These are phyloP conservation scores for Aeschynomene evenia DNA, from an alignment of 306 rosid genomes.

Conservation along the genomic window DNA sequence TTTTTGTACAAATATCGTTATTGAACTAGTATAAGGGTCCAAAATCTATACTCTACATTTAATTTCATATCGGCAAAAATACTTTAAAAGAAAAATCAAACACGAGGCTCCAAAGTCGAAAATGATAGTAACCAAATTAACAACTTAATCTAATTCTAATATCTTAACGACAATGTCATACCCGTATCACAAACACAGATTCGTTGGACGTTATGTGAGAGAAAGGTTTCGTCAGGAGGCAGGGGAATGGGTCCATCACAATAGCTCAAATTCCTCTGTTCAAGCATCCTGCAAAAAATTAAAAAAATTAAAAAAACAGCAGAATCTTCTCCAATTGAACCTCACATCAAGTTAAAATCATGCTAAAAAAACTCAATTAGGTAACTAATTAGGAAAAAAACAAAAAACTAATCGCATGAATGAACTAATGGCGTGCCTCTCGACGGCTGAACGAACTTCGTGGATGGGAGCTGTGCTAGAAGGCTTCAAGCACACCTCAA, in stretches of 20 bases:
- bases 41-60: not conserved
- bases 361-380: not conserved
- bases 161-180: conserved; percentile 11
- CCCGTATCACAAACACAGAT: conserved; percentile 80
- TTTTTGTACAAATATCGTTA: too few relatives aligned
- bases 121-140: not conserved
- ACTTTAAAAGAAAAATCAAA: not conserved
- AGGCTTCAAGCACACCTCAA: conserved; percentile 80
- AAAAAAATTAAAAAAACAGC: conserved; percentile 24
- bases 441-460: conserved; percentile 72
- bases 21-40: too few relatives aligned
- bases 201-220: conserved; percentile 72
- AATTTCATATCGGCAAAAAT: not conserved
- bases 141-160: not conserved
- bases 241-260: conserved; percentile 71
- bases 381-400: not conserved
- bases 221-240: conserved; percentile 69
- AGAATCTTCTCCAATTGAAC: not conserved
- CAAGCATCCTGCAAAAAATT: conserved; percentile 87
- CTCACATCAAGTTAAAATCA: not conserved
- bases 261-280: conserved; percentile 89
- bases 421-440: conserved; percentile 48
- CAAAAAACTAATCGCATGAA: not conserved
- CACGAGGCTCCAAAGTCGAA: not conserved
- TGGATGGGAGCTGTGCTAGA: conserved; percentile 70